Evolutionary conservation across 768 basidiomycete species (phyloP), one percentile per base, ranked within the genome.

Genomic region (Mycena vitilis): DNA sequence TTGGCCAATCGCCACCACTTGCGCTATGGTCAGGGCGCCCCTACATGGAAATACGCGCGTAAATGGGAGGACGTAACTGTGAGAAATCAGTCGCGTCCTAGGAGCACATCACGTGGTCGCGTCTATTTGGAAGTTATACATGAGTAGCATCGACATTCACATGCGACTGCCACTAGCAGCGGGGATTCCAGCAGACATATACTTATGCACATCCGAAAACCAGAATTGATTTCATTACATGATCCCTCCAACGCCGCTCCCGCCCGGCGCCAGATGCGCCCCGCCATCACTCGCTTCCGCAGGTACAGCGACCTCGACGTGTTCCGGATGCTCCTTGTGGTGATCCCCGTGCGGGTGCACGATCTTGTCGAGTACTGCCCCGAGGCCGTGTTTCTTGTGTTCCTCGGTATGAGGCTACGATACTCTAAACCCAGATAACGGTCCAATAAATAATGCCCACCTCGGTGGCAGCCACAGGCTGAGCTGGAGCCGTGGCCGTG

Each of bases 211-310:
- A 30, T 5, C 30, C 5, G 30, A 30, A 30, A 30, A 5, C 30
- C 30, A 2, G 30, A 2, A 30, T 5, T 30, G 3, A 30, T 30
- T 30, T 5, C 51, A 20, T 40, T 56, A 64, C 42, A 64, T n/a
- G 23, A 64, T 47, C n/a, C 63, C 63, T 11, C 63, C 63, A 22
- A 54, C 30, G 22, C 16, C 52, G 34, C 63, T 56, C 18, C 63
- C 63, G 10, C 52, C 63, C 8, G 63, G 63, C 22, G 63, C 63
- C 11, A 64, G 13, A 22, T 64, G 63, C 0, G 52, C 53, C n/a
- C 5, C 12, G 30, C 56, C 63, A 10, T 65, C 63, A 22, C 63
- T 65, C 5, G 63, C 22, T 13, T 49, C n/a, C 2, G 16, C n/a
- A 11, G 63, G 63, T 7, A 65, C 63, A 6, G 63, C 63, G 6